Percentiles rank a stretch among this genome's conserved stretches.
phyloP scores from a whole-genome alignment of 345 rosid species.

The Salix caprea region DNA sequence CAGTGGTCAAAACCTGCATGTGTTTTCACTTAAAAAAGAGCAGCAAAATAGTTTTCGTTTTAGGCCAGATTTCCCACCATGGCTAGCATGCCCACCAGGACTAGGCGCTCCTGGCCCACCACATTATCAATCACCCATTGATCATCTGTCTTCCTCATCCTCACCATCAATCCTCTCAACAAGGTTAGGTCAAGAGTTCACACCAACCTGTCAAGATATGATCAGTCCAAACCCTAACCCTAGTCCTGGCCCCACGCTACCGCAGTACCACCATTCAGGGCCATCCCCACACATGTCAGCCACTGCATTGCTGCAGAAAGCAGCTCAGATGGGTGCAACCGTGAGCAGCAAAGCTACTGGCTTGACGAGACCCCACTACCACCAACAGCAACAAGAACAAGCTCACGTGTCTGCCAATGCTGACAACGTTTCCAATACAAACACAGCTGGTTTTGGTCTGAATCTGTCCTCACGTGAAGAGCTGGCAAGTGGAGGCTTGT shows the following conservation, averaged over 20 bases:
- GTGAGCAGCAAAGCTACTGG: slow-evolving; percentile 32
- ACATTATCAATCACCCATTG: slow-evolving; percentile 9
- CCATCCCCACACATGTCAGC: slow-evolving; percentile 70
- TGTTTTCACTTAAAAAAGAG: slow-evolving; percentile 49
- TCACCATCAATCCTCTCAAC: slow-evolving; percentile 26
- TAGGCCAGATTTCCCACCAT: slow-evolving; percentile 44
- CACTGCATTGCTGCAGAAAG: slow-evolving; percentile 84
- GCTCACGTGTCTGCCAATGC: slow-evolving; percentile 35
- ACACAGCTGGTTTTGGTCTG: slow-evolving; percentile 34
- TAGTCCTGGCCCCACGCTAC: slow-evolving; percentile 37
- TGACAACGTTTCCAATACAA: background rate
- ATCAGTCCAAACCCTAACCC: slow-evolving; percentile 53
- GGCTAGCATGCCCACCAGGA: slow-evolving; percentile 43
- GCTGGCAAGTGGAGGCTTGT: slow-evolving; percentile 14
- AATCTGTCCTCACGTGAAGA: slow-evolving; percentile 51
- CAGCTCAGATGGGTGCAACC: slow-evolving; percentile 74
- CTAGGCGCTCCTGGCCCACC: slow-evolving; percentile 22
- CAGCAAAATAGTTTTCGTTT: slow-evolving; percentile 7
- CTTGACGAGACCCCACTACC: slow-evolving; percentile 34
- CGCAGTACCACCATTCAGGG: slow-evolving; percentile 20
- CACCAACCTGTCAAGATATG: slow-evolving; percentile 22
- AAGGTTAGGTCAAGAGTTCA: slow-evolving; percentile 9
- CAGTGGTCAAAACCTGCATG: slow-evolving; percentile 31
- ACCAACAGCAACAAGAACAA: slow-evolving; percentile 27
- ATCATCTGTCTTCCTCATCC: slow-evolving; percentile 15